These are phyloP conservation scores for Globisporangium irregulare DNA, from an alignment of 352 stramenopile genomes.

Conservation along the genomic window DNA sequence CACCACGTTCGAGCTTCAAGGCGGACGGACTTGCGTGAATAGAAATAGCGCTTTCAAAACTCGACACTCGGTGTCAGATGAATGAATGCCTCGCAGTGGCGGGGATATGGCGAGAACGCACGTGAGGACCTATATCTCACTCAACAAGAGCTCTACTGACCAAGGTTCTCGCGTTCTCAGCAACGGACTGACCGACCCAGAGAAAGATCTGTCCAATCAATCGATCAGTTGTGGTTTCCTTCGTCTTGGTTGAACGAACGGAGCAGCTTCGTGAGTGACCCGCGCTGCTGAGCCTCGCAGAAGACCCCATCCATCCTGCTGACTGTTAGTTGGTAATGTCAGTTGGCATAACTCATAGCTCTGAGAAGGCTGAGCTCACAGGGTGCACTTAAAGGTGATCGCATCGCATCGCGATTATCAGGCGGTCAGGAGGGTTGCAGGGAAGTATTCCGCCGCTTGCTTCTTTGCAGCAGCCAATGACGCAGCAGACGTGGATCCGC, in stretches of 20 bases:
- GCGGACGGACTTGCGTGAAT: not conserved
- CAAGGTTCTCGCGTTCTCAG: not conserved
- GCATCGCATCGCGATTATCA: not conserved
- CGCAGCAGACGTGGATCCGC: not conserved
- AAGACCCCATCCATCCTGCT: not conserved
- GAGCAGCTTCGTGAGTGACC: not conserved
- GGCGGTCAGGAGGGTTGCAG: not conserved
- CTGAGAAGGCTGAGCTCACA: not conserved
- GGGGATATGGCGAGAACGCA: not conserved
- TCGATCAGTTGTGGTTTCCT: not conserved
- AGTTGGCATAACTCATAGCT: not conserved
- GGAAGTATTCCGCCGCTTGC: slow-evolving; percentile 6
- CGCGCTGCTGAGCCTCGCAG: not conserved
- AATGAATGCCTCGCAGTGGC: not conserved
- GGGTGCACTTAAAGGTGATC: not conserved
- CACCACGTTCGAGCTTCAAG: not conserved
- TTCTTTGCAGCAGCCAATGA: not conserved
- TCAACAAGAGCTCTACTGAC: not conserved
- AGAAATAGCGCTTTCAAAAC: not conserved
- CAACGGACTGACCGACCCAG: not conserved
- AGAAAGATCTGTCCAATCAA: not conserved
- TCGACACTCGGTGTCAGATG: not conserved
- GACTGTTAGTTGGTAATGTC: not conserved
- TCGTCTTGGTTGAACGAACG: not conserved
- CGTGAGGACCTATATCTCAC: not conserved